These are phyloP conservation scores for Cladosporium oxysporum DNA, from an alignment of 2,329 filamentous ascomycete species.

Conservation along the genomic window DNA sequence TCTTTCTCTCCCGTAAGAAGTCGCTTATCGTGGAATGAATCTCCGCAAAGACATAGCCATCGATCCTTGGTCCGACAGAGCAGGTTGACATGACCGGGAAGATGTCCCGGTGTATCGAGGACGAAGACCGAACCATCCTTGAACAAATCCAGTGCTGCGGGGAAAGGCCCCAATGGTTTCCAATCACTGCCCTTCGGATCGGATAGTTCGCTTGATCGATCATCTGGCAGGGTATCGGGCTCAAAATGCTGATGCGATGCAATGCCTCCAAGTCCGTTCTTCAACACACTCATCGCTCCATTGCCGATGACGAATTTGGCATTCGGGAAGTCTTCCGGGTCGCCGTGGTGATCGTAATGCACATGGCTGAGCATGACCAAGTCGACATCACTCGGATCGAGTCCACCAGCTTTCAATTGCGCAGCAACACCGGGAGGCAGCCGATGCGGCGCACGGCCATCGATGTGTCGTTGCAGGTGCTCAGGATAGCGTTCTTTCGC, in stretches of 20 bases:
- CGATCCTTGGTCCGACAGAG: conserved; percentile 44
- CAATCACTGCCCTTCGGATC: conserved; percentile 36
- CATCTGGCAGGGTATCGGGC: conserved; percentile 43
- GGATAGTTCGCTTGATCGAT: conserved; percentile 49
- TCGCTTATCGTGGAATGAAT: conserved; percentile 56
- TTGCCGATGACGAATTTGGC: conserved; percentile 55
- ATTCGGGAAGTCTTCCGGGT: conserved; percentile 52
- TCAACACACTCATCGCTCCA: conserved; percentile 47
- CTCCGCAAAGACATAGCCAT: conserved; percentile 55
- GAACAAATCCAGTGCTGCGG: conserved; percentile 50
- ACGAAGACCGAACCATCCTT: conserved; percentile 50
- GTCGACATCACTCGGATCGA: conserved; percentile 42
- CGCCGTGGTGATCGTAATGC: conserved; percentile 62
- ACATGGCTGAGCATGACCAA: conserved; percentile 53
- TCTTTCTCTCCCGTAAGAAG: conserved; percentile 54
- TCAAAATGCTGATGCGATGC: conserved; percentile 47
- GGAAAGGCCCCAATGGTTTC: conserved; percentile 48
- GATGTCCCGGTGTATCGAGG: conserved; percentile 54
- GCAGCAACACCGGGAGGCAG: conserved; percentile 48
- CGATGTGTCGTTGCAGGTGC: conserved; percentile 49
- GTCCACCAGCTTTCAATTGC: conserved; percentile 39
- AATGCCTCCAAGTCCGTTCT: conserved; percentile 30
- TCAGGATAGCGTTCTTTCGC: conserved; percentile 47
- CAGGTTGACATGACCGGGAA: conserved; percentile 55
- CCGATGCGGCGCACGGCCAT: conserved; percentile 48